These are phyloP conservation scores for Phytophthora syringae DNA, from an alignment of 352 stramenopile genomes.

Conservation along the genomic window DNA sequence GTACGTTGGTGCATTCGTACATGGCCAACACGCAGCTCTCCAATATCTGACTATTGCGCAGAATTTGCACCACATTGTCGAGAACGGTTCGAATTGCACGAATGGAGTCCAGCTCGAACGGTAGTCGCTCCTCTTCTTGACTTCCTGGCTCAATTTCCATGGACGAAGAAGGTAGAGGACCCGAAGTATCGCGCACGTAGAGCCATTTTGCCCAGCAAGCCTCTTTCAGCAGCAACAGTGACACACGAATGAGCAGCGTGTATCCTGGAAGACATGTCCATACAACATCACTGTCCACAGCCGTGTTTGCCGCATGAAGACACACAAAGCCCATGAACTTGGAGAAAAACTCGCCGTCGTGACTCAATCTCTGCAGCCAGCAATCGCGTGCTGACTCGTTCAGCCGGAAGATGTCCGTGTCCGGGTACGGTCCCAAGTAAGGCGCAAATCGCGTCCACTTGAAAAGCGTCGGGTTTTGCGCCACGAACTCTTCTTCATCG, in stretches of 20 bases:
- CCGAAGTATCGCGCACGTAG: conserved; percentile 53
- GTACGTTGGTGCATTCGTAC: conserved; percentile 79
- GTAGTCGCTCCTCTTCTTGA: conserved; percentile 37
- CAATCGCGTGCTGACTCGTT: conserved; percentile 43
- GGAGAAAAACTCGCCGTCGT: conserved; percentile 78
- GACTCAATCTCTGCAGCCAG: conserved; percentile 62
- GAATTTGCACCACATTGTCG: conserved; percentile 55
- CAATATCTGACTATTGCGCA: conserved; percentile 67
- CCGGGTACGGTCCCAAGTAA: conserved; percentile 57
- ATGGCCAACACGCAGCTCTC: conserved; percentile 72
- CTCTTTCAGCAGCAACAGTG: conserved; percentile 72
- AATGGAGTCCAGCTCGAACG: conserved; percentile 59
- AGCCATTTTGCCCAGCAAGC: conserved; percentile 71
- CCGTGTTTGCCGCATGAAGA: conserved; percentile 55
- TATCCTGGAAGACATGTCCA: conserved; percentile 72
- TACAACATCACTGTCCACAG: conserved; percentile 39
- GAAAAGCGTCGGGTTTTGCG: conserved; percentile 66
- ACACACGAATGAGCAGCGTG: conserved; percentile 58
- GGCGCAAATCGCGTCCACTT: conserved; percentile 63
- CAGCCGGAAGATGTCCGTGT: conserved; percentile 67
- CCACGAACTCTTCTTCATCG: conserved; percentile 55
- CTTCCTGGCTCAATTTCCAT: conserved; percentile 38
- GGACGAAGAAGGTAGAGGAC: conserved; percentile 38
- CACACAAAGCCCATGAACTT: conserved; percentile 72
- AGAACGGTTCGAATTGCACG: conserved; percentile 64